Evolutionary conservation across 2,329 filamentous ascomycete species (phyloP).

Genomic region (Apiospora sp.): DNA sequence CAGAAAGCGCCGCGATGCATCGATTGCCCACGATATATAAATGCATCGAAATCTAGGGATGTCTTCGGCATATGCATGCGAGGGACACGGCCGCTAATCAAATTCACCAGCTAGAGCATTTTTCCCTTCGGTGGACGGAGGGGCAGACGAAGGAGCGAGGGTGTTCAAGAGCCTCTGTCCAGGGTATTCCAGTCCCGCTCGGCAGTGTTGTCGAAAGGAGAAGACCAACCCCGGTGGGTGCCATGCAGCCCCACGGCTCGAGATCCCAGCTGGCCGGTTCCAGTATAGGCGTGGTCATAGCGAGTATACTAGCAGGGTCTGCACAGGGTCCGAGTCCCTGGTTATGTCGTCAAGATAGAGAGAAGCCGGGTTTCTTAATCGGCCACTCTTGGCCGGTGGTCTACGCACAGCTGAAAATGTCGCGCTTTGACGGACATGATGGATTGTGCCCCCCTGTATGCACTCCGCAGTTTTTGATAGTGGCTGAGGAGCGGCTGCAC

Average conservation of each 20-base stretch:
- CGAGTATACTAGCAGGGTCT: conserved; percentile 1
- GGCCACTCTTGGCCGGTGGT: not conserved
- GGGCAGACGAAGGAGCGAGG: not conserved
- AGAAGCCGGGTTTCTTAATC: not conserved
- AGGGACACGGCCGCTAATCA: not conserved
- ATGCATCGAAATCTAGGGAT: not conserved
- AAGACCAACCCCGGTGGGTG: not conserved
- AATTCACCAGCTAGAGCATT: not conserved
- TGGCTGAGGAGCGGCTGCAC: not conserved
- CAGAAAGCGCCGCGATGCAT: not conserved
- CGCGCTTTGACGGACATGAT: not conserved
- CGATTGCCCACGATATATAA: not conserved
- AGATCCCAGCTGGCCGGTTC: not conserved
- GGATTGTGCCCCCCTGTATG: not conserved
- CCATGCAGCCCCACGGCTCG: not conserved
- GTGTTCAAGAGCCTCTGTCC: not conserved
- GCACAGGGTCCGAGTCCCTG: not conserved
- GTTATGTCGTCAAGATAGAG: not conserved
- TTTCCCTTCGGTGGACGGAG: not conserved
- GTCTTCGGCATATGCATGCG: not conserved
- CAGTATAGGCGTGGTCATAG: not conserved
- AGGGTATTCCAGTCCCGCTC: not conserved
- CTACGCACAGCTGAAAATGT: not conserved
- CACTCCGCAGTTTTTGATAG: not conserved
- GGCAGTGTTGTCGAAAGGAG: not conserved